Base-by-base conservation (phyloP, 108 stramenopile genomes). In the Aurantiochytrium sp. region DNA sequence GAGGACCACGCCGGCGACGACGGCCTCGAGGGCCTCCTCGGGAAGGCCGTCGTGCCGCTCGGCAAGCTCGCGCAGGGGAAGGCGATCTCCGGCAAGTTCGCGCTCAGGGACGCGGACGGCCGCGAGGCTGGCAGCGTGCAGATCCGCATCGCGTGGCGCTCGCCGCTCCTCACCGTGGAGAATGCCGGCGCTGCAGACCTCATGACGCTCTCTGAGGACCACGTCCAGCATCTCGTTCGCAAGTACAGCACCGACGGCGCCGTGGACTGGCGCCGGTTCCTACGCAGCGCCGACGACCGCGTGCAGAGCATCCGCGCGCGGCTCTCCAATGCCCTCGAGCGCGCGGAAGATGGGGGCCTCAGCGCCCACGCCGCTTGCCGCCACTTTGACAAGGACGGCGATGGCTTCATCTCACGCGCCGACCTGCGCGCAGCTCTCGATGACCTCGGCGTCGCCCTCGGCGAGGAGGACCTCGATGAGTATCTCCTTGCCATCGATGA, bases 391-490 rank as follows among this genome's bases (percentile, higher is more conserved):
- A 88, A 86, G 34, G 68, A 87, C 12, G 89, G 88, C 31, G 89
- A 86, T 37, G 89, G 89, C 24, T 88, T 55, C 22, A 45, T 90
- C 10, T 87, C 89, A 34, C 88, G 86, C 19, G 86, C 88, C 4
- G 85, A 90, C 10, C 45, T 90, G 2, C 55, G 89, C 24, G 34
- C 55, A 12, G 68, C 54, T 0, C 41, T 90, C 17, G 68, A 88
- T 4, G 89, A 90, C 2, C 86, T 90, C 48, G 89, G 89, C 0
- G 87, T 89, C 88, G 54, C 55, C 24, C 89, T 90, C 19, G 68
- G 59, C 3, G 88, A 86, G 45, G 48, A 89, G 6, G 89, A 89
- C 22, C 68, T 86, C 15, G 85, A 55, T 0, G 68, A 68, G 4
- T 36, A 89, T 34, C 36, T 90, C 31, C 87, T 88, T 42, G 37